These are phyloP conservation scores for Mycena crocata DNA, from an alignment of 768 basidiomycete genomes.

Conservation along the genomic window DNA sequence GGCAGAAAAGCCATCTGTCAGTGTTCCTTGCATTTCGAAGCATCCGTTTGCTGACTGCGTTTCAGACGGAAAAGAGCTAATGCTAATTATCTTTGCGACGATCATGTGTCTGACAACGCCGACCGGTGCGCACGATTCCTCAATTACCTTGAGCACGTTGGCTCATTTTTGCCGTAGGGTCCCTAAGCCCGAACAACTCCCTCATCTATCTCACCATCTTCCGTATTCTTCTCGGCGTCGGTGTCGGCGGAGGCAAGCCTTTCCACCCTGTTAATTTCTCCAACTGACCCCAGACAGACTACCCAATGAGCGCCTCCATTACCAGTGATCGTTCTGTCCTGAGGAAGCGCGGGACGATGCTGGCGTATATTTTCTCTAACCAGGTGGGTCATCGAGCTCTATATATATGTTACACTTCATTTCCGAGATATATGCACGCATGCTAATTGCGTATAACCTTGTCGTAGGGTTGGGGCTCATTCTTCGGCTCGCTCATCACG, in stretches of 20 bases:
- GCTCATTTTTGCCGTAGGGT: slow-evolving; percentile 41
- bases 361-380: slow-evolving; percentile 82
- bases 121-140: slow-evolving; percentile 60
- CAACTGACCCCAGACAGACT: slow-evolving; percentile 54
- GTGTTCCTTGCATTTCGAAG: slow-evolving; percentile 13
- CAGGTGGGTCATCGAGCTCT: slow-evolving; percentile 8
- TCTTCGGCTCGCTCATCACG: slow-evolving; percentile 70
- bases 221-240: slow-evolving; percentile 81
- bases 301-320: slow-evolving; percentile 80
- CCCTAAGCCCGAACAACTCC: slow-evolving; percentile 59
- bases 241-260: slow-evolving; percentile 68
- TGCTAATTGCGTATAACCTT: background rate
- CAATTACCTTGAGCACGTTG: background rate
- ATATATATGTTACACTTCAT: slow-evolving; percentile 2
- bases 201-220: slow-evolving; percentile 75
- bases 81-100: slow-evolving; percentile 84
- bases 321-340: slow-evolving; percentile 75
- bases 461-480: slow-evolving; percentile 78
- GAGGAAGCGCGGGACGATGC: slow-evolving; percentile 75
- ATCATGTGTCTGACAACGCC: slow-evolving; percentile 76
- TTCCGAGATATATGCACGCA: no score
- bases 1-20: slow-evolving; percentile 78
- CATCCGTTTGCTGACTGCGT: slow-evolving; percentile 5
- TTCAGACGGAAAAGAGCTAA: slow-evolving; percentile 80
- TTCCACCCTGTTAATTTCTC: background rate